Conservation (phyloP, 108 stramenopile species). For the Skeletonema grethae region DNA sequence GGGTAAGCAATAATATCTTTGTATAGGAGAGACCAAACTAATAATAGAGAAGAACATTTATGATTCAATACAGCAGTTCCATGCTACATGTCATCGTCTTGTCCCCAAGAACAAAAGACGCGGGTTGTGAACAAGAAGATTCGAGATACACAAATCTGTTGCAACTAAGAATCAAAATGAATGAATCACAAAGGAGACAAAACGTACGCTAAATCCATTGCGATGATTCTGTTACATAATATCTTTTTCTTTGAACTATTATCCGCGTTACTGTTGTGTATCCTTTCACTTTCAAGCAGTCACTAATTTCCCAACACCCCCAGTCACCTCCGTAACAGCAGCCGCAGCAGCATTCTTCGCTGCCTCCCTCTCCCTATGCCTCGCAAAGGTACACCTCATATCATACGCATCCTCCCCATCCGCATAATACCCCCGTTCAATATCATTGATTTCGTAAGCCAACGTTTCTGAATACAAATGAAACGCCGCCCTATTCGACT, state of each 20-base stretch:
- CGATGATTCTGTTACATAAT: no score
- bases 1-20: conserved; percentile 25
- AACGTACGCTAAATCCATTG: no score
- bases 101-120: no score
- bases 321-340: conserved; percentile 3
- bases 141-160: no score
- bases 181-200: no score
- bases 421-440: conserved; percentile 98
- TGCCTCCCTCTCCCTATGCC: conserved; percentile 23
- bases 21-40: background rate
- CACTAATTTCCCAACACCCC: background rate
- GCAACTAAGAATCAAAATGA: no score
- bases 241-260: background rate
- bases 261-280: background rate
- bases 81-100: background rate
- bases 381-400: conserved; percentile 86
- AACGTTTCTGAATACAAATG: conserved; percentile 96
- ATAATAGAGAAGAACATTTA: background rate
- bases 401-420: conserved; percentile 99
- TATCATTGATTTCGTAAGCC: conserved; percentile 91
- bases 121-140: no score
- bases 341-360: background rate
- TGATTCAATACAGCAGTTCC: background rate
- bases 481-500: conserved; percentile 96
- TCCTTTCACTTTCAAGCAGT: background rate